A percentile compares a stretch with the other conserved stretches of the same genome.
These are phyloP conservation scores for Trichophyton mentagrophytes DNA, from an alignment of 2,329 filamentous ascomycete species.

Conservation along the genomic window DNA sequence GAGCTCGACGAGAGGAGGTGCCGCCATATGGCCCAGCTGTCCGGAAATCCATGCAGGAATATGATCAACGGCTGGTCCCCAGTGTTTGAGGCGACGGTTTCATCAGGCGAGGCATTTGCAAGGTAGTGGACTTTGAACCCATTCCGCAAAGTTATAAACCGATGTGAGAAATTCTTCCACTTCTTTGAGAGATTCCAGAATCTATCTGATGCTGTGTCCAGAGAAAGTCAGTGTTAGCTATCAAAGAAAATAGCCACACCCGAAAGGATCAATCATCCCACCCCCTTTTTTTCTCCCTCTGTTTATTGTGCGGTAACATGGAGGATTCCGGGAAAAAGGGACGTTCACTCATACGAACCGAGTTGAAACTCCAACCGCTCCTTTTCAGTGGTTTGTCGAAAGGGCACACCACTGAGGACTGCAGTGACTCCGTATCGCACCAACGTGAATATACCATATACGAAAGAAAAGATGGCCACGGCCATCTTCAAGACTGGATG, in stretches of 20 bases:
- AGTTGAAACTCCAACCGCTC: constrained; percentile 30
- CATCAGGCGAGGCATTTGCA: constrained; percentile 24
- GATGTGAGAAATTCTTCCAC: constrained; percentile 37
- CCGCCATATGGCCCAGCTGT: constrained; percentile 45
- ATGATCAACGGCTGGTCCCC: constrained; percentile 34
- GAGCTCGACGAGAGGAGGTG: constrained; percentile 33
- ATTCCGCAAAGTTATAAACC: constrained; percentile 38
- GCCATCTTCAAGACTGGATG: constrained; percentile 14
- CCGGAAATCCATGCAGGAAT: constrained; percentile 48
- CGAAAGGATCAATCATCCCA: not conserved
- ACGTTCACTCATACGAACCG: constrained; percentile 20
- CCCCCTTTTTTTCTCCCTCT: not conserved
- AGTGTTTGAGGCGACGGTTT: constrained; percentile 14
- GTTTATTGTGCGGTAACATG: not conserved
- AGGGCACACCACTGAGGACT: constrained; percentile 25
- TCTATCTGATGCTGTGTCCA: constrained; percentile 35
- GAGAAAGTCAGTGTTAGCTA: not conserved
- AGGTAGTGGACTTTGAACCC: constrained; percentile 46
- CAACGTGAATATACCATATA: constrained; percentile 28
- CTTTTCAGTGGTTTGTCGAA: constrained; percentile 27
- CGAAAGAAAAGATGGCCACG: constrained; percentile 14
- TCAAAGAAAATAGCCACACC: not conserved
- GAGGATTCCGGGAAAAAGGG: not conserved
- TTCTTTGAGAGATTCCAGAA: constrained; percentile 43
- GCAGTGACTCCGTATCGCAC: constrained; percentile 22